Conservation (phyloP, 2,329 filamentous ascomycete genomes). For the Penicillium sp. region DNA sequence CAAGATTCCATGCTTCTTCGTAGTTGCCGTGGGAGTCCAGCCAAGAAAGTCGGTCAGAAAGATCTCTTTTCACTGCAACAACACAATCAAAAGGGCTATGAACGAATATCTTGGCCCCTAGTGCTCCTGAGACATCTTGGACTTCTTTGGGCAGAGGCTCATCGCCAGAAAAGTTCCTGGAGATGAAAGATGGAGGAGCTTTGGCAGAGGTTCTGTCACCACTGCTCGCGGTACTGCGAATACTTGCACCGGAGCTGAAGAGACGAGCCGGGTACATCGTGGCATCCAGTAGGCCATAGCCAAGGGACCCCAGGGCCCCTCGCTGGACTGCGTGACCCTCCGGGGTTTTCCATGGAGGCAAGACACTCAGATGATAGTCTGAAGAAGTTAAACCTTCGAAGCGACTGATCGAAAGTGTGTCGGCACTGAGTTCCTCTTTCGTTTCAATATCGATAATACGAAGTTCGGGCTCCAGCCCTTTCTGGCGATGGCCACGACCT, state of each 20-base stretch:
- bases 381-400: conserved; percentile 84
- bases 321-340: conserved; percentile 64
- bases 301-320: conserved; percentile 76
- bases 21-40: conserved; percentile 80
- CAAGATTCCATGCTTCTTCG: conserved; percentile 82
- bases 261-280: conserved; percentile 85
- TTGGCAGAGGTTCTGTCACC: conserved; percentile 63
- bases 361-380: conserved; percentile 86
- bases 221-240: conserved; percentile 60
- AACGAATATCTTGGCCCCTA: conserved; percentile 83
- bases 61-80: conserved; percentile 83
- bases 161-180: conserved; percentile 53
- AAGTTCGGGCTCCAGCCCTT: conserved; percentile 83
- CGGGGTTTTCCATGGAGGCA: conserved; percentile 75
- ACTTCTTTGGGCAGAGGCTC: conserved; percentile 44
- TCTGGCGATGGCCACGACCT: conserved; percentile 72
- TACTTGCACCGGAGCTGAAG: conserved; percentile 84
- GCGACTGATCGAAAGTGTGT: conserved; percentile 81
- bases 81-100: conserved; percentile 97
- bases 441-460: conserved; percentile 87
- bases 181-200: conserved; percentile 57
- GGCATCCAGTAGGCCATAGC: conserved; percentile 81
- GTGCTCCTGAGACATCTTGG: conserved; percentile 56
- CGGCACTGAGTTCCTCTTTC: conserved; percentile 81
- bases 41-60: conserved; percentile 85